Conservation (phyloP, 2,329 filamentous ascomycete genomes). For the Metarhizium guizhouense region DNA sequence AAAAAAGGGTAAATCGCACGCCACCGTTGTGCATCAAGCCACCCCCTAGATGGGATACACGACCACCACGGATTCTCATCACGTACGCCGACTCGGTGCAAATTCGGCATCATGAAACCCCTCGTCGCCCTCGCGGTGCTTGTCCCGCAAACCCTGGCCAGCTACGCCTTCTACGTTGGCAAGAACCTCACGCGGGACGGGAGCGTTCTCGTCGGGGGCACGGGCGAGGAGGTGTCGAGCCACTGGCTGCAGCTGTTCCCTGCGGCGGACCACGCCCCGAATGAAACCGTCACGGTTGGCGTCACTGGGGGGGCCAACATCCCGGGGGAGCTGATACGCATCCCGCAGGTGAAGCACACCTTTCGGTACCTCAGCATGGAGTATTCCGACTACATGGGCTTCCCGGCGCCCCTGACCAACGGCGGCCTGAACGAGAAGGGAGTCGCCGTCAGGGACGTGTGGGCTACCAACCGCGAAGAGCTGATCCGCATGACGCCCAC, state of each 20-base stretch:
- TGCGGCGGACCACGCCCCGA: constrained; percentile 27
- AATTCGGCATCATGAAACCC: background rate
- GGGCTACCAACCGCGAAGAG: constrained; percentile 29
- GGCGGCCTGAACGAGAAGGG: constrained; percentile 33
- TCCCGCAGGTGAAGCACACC: constrained; percentile 17
- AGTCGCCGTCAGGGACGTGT: constrained; percentile 31
- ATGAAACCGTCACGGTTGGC: constrained; percentile 32
- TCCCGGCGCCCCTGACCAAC: constrained; percentile 33
- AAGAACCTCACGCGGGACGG: constrained; percentile 33
- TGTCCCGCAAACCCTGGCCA: constrained; percentile 19
- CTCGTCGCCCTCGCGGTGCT: background rate
- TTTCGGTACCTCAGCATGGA: constrained; percentile 20
- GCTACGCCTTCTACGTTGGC: constrained; percentile 39
- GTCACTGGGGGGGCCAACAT: constrained; percentile 28
- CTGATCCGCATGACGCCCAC: constrained; percentile 30
- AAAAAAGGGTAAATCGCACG: background rate
- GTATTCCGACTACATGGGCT: constrained; percentile 30
- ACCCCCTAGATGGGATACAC: background rate
- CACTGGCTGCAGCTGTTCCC: constrained; percentile 38
- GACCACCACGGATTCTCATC: background rate
- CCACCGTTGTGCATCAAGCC: background rate
- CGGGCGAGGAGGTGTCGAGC: constrained; percentile 36
- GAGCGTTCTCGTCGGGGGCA: constrained; percentile 34
- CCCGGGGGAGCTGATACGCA: constrained; percentile 18
- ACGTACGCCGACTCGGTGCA: background rate